A percentile compares a stretch with the other conserved stretches of the same genome.
phyloP scores from a whole-genome alignment of 371 early-diverging fungal species.

The Fennellomyces sp. region DNA sequence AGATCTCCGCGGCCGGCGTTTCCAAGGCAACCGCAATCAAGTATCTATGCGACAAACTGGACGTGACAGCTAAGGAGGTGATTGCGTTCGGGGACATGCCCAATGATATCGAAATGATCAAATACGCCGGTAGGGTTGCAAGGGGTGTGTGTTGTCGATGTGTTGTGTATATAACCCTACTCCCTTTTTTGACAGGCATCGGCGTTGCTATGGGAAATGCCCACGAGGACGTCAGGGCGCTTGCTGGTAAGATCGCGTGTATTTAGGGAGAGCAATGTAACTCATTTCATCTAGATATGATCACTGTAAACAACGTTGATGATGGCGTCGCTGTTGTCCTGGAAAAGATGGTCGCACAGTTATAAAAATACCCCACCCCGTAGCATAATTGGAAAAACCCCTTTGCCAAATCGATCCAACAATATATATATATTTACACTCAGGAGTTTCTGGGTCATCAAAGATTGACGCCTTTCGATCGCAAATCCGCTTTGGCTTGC shows the following conservation, averaged over 20 bases:
- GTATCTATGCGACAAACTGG: slow-evolving; percentile 33
- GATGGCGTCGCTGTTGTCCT: slow-evolving; percentile 42
- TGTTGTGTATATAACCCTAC: neutral
- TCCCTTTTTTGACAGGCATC: slow-evolving; percentile 12
- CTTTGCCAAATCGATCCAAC: neutral
- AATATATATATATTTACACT: too few species aligned
- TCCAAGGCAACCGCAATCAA: slow-evolving; percentile 50
- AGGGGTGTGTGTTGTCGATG: neutral
- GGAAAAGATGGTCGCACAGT: slow-evolving; percentile 27
- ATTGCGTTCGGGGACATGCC: slow-evolving; percentile 62
- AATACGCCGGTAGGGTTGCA: slow-evolving; percentile 37
- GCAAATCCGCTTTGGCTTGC: slow-evolving; percentile 64
- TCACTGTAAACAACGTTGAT: slow-evolving; percentile 29
- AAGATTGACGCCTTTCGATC: slow-evolving; percentile 51
- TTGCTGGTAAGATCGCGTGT: slow-evolving; percentile 31
- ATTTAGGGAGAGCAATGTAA: neutral
- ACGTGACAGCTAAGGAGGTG: slow-evolving; percentile 26
- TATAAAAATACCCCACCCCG: neutral
- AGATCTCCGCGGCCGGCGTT: slow-evolving; percentile 54
- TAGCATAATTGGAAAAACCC: neutral
- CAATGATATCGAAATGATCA: slow-evolving; percentile 58
- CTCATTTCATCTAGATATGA: slow-evolving; percentile 13
- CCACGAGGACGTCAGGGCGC: slow-evolving; percentile 32
- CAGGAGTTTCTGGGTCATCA: too few species aligned
- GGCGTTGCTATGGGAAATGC: slow-evolving; percentile 48